Conservation (phyloP, 2,329 filamentous ascomycete genomes). For the Colletotrichum graminicola region DNA sequence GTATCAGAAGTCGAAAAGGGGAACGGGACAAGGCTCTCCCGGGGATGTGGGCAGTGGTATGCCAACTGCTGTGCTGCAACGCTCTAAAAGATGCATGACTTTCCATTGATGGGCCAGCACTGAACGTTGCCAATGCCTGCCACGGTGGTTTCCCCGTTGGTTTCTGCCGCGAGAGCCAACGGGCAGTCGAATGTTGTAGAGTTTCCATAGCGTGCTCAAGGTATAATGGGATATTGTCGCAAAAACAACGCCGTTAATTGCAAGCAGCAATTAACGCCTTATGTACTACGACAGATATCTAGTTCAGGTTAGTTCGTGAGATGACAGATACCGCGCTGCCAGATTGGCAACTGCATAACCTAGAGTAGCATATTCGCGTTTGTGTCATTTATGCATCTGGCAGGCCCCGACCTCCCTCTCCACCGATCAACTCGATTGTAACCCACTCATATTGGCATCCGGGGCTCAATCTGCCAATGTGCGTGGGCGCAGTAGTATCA, state of each 20-base stretch:
- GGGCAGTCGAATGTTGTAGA: slow-evolving; percentile 10
- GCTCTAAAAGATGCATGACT: slow-evolving; percentile 2
- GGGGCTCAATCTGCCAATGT: slow-evolving; percentile 4
- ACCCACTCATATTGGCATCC: slow-evolving; percentile 6
- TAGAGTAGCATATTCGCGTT: neutral
- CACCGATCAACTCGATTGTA: neutral
- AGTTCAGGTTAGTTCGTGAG: neutral
- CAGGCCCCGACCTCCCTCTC: no score
- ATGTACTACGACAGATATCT: no score
- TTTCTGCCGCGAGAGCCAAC: slow-evolving; percentile 17
- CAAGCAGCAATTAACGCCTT: no score
- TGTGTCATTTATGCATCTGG: slow-evolving; percentile 18
- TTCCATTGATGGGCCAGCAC: slow-evolving; percentile 19
- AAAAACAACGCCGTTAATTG: no score
- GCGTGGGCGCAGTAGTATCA: neutral
- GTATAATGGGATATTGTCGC: neutral
- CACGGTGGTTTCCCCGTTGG: slow-evolving; percentile 27
- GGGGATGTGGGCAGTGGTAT: slow-evolving; percentile 26
- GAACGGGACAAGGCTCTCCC: slow-evolving; percentile 13
- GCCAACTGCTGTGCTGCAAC: slow-evolving; percentile 31
- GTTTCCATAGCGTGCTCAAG: neutral
- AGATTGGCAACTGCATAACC: slow-evolving; percentile 11
- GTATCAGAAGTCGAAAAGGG: slow-evolving; percentile 31
- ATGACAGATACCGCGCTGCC: slow-evolving; percentile 20
- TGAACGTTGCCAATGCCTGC: slow-evolving; percentile 8